Conservation (phyloP, 164 flowering plant species). For the Nymphaea thermarum region DNA sequence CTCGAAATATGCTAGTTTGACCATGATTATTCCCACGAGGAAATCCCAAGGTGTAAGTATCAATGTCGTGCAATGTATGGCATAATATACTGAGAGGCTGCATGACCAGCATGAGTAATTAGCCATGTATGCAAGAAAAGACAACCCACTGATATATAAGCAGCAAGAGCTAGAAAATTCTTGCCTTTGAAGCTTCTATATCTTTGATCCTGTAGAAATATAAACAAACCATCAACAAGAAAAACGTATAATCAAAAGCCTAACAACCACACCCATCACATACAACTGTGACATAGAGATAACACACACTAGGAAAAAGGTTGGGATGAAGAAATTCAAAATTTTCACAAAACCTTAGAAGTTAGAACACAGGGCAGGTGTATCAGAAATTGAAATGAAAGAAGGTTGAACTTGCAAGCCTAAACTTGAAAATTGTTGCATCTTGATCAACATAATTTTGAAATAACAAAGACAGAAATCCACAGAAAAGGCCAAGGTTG, state of each 20-base stretch:
- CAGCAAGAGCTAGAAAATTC: constrained; percentile 6
- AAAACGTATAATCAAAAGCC: not conserved
- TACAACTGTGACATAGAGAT: too few relatives aligned
- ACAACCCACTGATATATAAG: not conserved
- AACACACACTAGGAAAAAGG: too few relatives aligned
- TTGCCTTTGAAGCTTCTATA: constrained; percentile 68
- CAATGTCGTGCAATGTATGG: constrained; percentile 71
- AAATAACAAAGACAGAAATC: too few relatives aligned
- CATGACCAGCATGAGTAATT: constrained; percentile 10
- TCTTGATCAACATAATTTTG: too few relatives aligned
- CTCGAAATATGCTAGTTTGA: constrained; percentile 62
- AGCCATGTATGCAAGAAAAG: not conserved
- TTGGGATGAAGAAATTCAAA: too few relatives aligned
- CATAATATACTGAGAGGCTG: constrained; percentile 93
- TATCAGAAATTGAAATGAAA: too few relatives aligned
- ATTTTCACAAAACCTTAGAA: too few relatives aligned
- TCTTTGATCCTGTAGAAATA: constrained; percentile 66
- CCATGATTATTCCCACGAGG: constrained; percentile 77
- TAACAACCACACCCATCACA: not conserved
- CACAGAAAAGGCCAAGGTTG: too few relatives aligned
- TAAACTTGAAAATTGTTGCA: too few relatives aligned
- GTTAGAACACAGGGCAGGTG: too few relatives aligned
- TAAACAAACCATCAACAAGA: constrained; percentile 1
- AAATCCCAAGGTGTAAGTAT: constrained; percentile 74
- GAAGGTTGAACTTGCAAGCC: too few relatives aligned